Percentiles rank a stretch among this genome's conserved stretches.
phyloP scores from a whole-genome alignment of 805 yeast species.

The Candida anglica region DNA sequence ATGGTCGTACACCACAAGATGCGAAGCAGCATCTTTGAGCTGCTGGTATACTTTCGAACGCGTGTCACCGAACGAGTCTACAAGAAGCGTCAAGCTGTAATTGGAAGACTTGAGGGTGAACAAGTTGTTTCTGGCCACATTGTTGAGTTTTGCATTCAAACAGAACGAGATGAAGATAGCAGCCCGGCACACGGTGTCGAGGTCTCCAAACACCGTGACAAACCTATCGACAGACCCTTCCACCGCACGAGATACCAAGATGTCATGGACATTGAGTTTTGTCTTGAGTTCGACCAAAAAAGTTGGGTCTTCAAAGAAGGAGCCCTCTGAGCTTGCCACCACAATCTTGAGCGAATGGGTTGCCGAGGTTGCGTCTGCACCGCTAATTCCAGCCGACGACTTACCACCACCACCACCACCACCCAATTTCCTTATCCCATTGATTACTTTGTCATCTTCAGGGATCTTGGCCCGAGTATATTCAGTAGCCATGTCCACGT shows the following conservation, averaged over 20 bases:
- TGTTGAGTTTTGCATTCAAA: slow-evolving; percentile 22
- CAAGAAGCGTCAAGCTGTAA: slow-evolving; percentile 13
- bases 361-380: not conserved
- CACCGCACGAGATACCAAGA: slow-evolving; percentile 15
- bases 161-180: slow-evolving; percentile 23
- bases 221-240: slow-evolving; percentile 28
- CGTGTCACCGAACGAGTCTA: slow-evolving; percentile 1
- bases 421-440: slow-evolving; percentile 15
- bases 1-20: slow-evolving; percentile 1
- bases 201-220: slow-evolving; percentile 25
- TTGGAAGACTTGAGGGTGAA: slow-evolving; percentile 31
- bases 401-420: too few relatives aligned
- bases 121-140: slow-evolving; percentile 13
- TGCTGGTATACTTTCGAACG: not conserved
- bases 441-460: slow-evolving; percentile 21
- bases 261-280: slow-evolving; percentile 9
- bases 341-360: slow-evolving; percentile 11
- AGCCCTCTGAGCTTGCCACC: slow-evolving; percentile 8
- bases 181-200: slow-evolving; percentile 17
- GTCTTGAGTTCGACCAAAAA: not conserved
- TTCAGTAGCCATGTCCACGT: too few relatives aligned
- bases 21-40: not conserved
- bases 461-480: too few relatives aligned
- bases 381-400: not conserved
- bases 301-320: not conserved